These are phyloP conservation scores for Verticillium albo-atrum DNA, from an alignment of 2,329 filamentous ascomycete genomes.

Conservation along the genomic window DNA sequence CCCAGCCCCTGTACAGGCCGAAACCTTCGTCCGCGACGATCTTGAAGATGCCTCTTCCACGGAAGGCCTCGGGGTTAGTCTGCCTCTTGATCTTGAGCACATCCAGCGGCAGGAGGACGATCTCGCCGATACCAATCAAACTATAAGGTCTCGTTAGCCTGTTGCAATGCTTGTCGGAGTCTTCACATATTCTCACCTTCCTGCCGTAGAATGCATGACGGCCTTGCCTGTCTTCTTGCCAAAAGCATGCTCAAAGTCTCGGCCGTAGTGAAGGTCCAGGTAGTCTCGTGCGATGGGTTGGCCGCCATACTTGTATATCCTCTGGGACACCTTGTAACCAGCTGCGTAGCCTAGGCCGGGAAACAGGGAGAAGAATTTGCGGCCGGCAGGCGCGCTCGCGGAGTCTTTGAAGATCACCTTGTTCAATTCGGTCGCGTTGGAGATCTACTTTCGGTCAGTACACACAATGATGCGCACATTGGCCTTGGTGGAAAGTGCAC, in stretches of 20 bases:
- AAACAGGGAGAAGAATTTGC: constrained; percentile 93
- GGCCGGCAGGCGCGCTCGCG: constrained; percentile 62
- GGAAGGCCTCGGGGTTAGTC: constrained; percentile 97
- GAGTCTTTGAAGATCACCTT: constrained; percentile 91
- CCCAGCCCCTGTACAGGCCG: constrained; percentile 91
- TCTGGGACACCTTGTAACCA: constrained; percentile 95
- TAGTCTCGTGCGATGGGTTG: constrained; percentile 94
- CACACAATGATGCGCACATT: constrained; percentile 67
- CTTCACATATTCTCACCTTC: constrained; percentile 53
- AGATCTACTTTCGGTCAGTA: constrained; percentile 58
- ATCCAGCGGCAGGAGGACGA: constrained; percentile 89
- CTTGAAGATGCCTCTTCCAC: constrained; percentile 82
- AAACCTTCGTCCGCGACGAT: constrained; percentile 94
- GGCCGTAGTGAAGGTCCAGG: constrained; percentile 72
- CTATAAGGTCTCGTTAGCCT: constrained; percentile 33
- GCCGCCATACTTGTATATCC: constrained; percentile 98
- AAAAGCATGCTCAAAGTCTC: constrained; percentile 82
- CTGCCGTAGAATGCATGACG: constrained; percentile 94
- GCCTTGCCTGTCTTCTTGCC: constrained; percentile 98
- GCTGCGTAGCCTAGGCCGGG: constrained; percentile 96
- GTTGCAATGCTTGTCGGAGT: neutral
- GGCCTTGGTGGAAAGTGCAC: constrained; percentile 41
- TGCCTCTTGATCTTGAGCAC: constrained; percentile 99
- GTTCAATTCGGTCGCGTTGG: constrained; percentile 80
- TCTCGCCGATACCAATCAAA: constrained; percentile 95